These are phyloP conservation scores for Rhynchosporium agropyri DNA, from an alignment of 2,329 filamentous ascomycete genomes.

Conservation along the genomic window DNA sequence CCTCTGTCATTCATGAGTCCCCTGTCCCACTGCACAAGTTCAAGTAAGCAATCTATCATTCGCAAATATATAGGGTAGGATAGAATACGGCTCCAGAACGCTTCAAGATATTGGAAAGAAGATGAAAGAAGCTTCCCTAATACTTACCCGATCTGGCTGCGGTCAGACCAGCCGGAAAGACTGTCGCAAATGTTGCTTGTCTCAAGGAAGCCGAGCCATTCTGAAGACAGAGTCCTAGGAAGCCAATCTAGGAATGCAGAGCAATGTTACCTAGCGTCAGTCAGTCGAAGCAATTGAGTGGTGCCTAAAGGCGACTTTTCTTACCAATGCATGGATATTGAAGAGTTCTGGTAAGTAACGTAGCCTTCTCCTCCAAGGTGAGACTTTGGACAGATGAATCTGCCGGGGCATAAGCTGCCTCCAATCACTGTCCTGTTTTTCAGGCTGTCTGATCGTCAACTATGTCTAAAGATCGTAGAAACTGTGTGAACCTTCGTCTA, in stretches of 20 bases:
- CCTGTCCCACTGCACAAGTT: slow-evolving; percentile 55
- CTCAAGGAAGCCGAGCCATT: slow-evolving; percentile 65
- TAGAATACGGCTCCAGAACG: no score
- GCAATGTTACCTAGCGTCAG: slow-evolving; percentile 32
- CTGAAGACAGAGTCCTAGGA: slow-evolving; percentile 38
- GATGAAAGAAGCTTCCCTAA: no score
- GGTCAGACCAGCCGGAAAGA: slow-evolving; percentile 68
- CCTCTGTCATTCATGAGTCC: slow-evolving; percentile 57
- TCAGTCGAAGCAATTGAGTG: background rate
- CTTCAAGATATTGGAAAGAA: no score
- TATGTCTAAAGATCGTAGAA: background rate
- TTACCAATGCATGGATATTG: slow-evolving; percentile 28
- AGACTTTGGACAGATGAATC: slow-evolving; percentile 68
- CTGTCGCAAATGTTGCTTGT: slow-evolving; percentile 70
- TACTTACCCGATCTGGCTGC: slow-evolving; percentile 57
- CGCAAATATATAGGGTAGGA: no score
- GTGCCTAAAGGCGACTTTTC: no score
- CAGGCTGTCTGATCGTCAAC: slow-evolving; percentile 15
- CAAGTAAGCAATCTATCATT: no score
- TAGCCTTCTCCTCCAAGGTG: slow-evolving; percentile 75
- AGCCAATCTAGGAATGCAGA: slow-evolving; percentile 34
- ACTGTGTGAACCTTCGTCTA: background rate
- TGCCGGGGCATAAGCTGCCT: slow-evolving; percentile 69
- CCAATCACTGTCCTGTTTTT: slow-evolving; percentile 51
- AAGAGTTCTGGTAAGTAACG: slow-evolving; percentile 29